A percentile compares a stretch with the other conserved stretches of the same genome.
Conservation (phyloP, 2,329 filamentous ascomycete species). For the Stemphylium beticola region DNA sequence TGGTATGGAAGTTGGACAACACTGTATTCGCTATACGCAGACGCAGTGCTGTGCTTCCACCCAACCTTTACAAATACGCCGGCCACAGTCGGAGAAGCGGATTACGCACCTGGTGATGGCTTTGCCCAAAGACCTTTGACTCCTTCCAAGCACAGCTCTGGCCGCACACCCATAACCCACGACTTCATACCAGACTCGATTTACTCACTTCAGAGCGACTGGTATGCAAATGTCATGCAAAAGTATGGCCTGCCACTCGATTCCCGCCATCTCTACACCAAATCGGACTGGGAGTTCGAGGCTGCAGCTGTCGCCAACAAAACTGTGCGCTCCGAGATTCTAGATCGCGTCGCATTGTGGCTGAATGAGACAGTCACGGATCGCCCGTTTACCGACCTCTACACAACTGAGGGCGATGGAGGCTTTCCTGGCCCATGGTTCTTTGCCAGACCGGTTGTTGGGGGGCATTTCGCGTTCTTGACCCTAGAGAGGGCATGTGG, state of each 20-base stretch:
- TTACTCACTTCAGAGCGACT: constrained; percentile 79
- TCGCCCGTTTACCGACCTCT: constrained; percentile 79
- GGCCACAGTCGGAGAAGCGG: constrained; percentile 1
- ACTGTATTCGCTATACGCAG: constrained; percentile 84
- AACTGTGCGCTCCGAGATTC: constrained; percentile 71
- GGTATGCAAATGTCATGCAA: constrained; percentile 80
- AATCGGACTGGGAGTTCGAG: constrained; percentile 92
- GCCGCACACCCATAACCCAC: constrained; percentile 40
- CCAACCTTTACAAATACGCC: constrained; percentile 54
- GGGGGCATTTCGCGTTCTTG: constrained; percentile 84
- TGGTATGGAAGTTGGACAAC: constrained; percentile 83
- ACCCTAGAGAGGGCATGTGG: constrained; percentile 81
- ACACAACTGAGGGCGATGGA: constrained; percentile 78
- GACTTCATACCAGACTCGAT: constrained; percentile 75
- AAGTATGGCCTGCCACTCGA: constrained; percentile 84
- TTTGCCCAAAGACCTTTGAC: constrained; percentile 30
- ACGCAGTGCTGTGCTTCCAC: constrained; percentile 82
- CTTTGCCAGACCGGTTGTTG: constrained; percentile 82
- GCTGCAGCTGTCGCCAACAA: constrained; percentile 78
- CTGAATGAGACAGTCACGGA: constrained; percentile 82
- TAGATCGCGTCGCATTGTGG: constrained; percentile 78
- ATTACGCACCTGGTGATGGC: constrained; percentile 13
- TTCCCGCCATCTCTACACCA: constrained; percentile 81
- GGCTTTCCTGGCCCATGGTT: constrained; percentile 77
- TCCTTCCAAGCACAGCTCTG: constrained; percentile 11